Evolutionary conservation across 2,329 filamentous ascomycete genomes (phyloP).

Genomic region (Orbilia javanica): DNA sequence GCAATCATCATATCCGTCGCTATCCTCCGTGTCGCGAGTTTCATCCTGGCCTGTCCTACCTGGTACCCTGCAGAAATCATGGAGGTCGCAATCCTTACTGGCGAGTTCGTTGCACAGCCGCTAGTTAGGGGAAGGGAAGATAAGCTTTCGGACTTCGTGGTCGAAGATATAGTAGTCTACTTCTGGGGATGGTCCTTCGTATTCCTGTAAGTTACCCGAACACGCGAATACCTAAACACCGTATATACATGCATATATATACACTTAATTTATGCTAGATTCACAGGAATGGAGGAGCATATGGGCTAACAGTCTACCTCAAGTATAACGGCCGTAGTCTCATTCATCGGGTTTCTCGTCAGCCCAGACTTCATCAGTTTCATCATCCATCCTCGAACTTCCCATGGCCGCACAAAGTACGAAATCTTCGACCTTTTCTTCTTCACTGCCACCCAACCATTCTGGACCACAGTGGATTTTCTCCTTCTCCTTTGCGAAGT

Average conservation of each 20-base stretch:
- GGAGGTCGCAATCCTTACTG: background rate
- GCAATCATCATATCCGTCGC: background rate
- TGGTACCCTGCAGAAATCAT: conserved; percentile 21
- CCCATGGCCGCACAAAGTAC: background rate
- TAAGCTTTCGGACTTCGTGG: background rate
- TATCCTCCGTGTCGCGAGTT: conserved; percentile 16
- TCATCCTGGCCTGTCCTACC: conserved; percentile 13
- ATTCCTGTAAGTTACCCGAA: conserved; percentile 23
- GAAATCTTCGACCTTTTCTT: conserved; percentile 30
- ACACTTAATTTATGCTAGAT: too few relatives aligned
- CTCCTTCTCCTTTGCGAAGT: conserved; percentile 10
- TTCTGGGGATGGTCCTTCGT: conserved; percentile 33
- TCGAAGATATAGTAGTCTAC: conserved; percentile 27
- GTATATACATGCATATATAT: too few relatives aligned
- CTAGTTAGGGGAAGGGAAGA: background rate
- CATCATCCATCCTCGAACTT: background rate
- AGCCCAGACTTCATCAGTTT: conserved; percentile 21
- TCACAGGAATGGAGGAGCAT: too few relatives aligned
- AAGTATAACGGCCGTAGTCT: conserved; percentile 3
- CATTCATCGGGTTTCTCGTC: conserved; percentile 2
- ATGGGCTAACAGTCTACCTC: too few relatives aligned
- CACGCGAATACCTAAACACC: too few relatives aligned
- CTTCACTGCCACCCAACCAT: conserved; percentile 32
- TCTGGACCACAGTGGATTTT: conserved; percentile 25
- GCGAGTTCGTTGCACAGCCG: conserved; percentile 5